A percentile compares a stretch with the other conserved stretches of the same genome.
phyloP scores from a whole-genome alignment of 2,329 filamentous ascomycete species.

The Fusarium sp. region DNA sequence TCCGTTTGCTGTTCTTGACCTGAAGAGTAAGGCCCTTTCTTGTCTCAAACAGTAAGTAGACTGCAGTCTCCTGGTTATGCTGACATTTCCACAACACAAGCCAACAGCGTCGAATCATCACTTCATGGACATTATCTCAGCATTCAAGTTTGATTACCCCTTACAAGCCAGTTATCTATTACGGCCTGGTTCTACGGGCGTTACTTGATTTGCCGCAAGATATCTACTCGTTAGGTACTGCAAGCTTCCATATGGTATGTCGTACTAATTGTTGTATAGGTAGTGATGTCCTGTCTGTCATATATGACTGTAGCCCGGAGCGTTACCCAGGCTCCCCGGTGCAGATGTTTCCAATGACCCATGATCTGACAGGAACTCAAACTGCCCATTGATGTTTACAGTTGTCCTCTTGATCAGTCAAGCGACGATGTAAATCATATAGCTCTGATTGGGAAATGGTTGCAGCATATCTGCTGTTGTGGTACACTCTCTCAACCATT shows the following conservation, averaged over 20 bases:
- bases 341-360: conserved; percentile 1
- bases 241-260: conserved; percentile 1
- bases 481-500: conserved; percentile 2
- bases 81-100: background rate
- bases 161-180: background rate
- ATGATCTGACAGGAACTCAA: conserved; percentile 33
- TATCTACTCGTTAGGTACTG: background rate
- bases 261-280: conserved; percentile 13
- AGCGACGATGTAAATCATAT: conserved; percentile 6
- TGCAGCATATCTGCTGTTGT: conserved; percentile 3
- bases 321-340: conserved; percentile 25
- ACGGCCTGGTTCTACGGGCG: background rate
- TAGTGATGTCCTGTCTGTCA: conserved; percentile 26
- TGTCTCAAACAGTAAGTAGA: background rate
- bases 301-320: conserved; percentile 34
- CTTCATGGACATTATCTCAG: background rate
- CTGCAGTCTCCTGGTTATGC: background rate
- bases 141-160: background rate
- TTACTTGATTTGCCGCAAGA: background rate
- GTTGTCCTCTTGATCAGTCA: background rate
- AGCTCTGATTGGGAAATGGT: background rate
- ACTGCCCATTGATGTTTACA: background rate
- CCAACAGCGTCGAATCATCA: background rate
- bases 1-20: background rate
- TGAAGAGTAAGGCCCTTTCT: too few species aligned